A percentile compares a stretch with the other conserved stretches of the same genome.
These are phyloP conservation scores for Sesbania bispinosa DNA, from an alignment of 306 rosid genomes.

Conservation along the genomic window DNA sequence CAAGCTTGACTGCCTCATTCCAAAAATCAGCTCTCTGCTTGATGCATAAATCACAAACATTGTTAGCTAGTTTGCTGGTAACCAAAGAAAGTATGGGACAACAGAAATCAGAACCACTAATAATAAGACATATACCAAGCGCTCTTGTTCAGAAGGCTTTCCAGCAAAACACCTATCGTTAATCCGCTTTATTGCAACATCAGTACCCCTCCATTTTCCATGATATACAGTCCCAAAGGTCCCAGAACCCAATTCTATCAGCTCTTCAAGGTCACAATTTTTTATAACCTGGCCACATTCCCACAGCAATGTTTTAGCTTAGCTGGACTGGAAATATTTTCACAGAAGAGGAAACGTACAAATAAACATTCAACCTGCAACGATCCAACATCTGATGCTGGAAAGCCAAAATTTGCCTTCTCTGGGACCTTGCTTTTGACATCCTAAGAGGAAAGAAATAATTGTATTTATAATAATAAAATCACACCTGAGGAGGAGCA, in stretches of 20 bases:
- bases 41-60: no score
- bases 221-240: conserved; percentile 75
- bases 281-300: conserved; percentile 57
- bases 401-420: conserved; percentile 63
- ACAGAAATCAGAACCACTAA: no score
- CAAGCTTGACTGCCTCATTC: conserved; percentile 82
- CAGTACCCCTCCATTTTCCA: conserved; percentile 96
- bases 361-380: conserved; percentile 64
- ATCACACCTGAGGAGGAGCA: neutral
- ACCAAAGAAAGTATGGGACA: no score
- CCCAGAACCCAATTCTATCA: conserved; percentile 46
- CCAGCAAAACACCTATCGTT: conserved; percentile 92
- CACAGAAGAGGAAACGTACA: conserved; percentile 3
- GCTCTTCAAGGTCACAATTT: conserved; percentile 88
- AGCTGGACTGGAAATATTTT: conserved; percentile 17
- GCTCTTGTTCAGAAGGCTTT: conserved; percentile 84
- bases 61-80: neutral
- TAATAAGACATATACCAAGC: conserved; percentile 55
- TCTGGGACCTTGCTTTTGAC: conserved; percentile 49
- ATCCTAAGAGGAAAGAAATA: conserved; percentile 41
- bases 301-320: conserved; percentile 11
- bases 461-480: neutral
- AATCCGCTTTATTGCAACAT: conserved; percentile 90
- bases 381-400: conserved; percentile 65
- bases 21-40: conserved; percentile 75